These are phyloP conservation scores for Datisca glomerata DNA, from an alignment of 306 rosid genomes.

Conservation along the genomic window DNA sequence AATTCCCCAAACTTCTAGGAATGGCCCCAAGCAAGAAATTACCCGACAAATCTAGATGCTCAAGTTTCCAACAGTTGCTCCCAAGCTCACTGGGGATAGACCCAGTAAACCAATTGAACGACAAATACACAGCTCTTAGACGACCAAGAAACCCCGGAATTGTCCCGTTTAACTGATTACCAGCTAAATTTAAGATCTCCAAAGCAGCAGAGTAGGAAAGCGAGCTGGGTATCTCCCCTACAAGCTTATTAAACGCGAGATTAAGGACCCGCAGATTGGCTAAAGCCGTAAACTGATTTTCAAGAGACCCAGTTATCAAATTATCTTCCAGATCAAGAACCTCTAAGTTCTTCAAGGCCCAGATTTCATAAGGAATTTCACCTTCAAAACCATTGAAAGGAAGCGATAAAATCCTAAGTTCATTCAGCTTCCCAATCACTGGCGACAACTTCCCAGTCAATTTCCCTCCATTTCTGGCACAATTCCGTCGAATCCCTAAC, in stretches of 20 bases:
- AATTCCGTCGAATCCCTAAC: constrained; percentile 48
- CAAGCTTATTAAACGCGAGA: constrained; percentile 60
- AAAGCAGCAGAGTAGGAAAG: constrained; percentile 20
- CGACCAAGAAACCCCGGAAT: constrained; percentile 56
- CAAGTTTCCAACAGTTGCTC: constrained; percentile 53
- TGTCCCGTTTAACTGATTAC: constrained; percentile 54
- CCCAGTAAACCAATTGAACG: constrained; percentile 49
- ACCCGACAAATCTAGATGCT: constrained; percentile 79
- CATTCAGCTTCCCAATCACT: constrained; percentile 35
- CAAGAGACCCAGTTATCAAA: constrained; percentile 41
- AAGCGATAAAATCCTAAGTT: constrained; percentile 63
- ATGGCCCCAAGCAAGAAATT: constrained; percentile 38
- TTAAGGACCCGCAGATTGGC: constrained; percentile 48
- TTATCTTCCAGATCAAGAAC: constrained; percentile 88
- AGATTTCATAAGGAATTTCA: constrained; percentile 41
- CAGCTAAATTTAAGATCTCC: constrained; percentile 67
- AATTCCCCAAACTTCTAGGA: constrained; percentile 66
- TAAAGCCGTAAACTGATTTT: constrained; percentile 16
- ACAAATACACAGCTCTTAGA: constrained; percentile 47
- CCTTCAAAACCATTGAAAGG: constrained; percentile 64
- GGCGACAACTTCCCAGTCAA: constrained; percentile 47
- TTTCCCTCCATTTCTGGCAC: constrained; percentile 28
- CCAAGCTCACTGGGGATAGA: constrained; percentile 57
- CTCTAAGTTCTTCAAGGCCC: constrained; percentile 59
- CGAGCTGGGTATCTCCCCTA: constrained; percentile 53